These are phyloP conservation scores for Colletotrichum sp. DNA, from an alignment of 2,329 filamentous ascomycete genomes.

Conservation along the genomic window DNA sequence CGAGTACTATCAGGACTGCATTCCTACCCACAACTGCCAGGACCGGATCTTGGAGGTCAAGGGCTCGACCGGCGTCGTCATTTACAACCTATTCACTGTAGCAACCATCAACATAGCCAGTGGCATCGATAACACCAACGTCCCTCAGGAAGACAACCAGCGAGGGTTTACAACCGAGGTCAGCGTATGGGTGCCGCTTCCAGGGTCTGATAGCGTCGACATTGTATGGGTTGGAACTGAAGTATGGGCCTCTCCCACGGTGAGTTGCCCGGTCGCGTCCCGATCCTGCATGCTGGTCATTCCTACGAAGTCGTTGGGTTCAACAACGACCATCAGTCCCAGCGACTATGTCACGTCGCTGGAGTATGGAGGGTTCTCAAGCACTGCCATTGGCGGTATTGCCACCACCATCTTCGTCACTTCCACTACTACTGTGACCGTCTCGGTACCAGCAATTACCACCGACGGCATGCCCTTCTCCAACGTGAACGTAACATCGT, in stretches of 20 bases:
- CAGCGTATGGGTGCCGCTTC: conserved; percentile 29
- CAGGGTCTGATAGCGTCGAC: conserved; percentile 23
- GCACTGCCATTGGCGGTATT: neutral
- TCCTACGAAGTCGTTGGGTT: conserved; percentile 22
- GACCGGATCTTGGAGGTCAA: conserved; percentile 20
- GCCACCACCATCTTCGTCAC: neutral
- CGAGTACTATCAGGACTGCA: conserved; percentile 29
- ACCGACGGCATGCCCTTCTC: conserved; percentile 18
- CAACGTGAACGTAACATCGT: conserved; percentile 24
- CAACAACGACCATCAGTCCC: conserved; percentile 21
- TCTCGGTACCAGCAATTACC: conserved; percentile 15
- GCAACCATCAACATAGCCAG: conserved; percentile 17
- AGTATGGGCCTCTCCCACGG: conserved; percentile 11
- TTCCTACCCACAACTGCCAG: conserved; percentile 27
- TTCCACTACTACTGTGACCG: conserved; percentile 15
- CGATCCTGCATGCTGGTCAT: conserved; percentile 26
- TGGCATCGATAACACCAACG: neutral
- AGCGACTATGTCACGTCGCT: conserved; percentile 23
- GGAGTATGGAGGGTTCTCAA: conserved; percentile 23
- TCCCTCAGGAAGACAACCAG: neutral
- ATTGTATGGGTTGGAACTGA: conserved; percentile 26
- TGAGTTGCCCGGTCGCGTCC: conserved; percentile 13
- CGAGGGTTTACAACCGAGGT: conserved; percentile 29
- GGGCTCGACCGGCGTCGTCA: conserved; percentile 25
- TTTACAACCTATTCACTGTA: conserved; percentile 27